A percentile compares a stretch with the other conserved stretches of the same genome.
Conservation (phyloP, 192 early-diverging fungal genomes). For the Dissophora globulifera region DNA sequence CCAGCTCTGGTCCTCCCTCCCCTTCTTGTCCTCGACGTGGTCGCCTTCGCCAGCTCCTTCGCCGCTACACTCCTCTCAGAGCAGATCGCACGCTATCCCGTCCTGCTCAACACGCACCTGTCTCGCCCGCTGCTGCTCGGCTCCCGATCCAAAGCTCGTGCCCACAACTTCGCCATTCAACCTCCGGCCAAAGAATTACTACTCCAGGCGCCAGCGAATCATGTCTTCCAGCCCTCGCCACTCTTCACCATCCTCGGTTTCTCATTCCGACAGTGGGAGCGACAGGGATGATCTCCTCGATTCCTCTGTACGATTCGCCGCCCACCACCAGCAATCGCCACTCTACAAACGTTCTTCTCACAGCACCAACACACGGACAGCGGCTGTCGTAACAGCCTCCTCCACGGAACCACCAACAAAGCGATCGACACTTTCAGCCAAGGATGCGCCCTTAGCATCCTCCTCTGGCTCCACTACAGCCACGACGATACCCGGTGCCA, state of each 20-base stretch:
- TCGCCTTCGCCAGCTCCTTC: background rate
- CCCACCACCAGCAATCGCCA: background rate
- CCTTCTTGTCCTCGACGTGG: constrained; percentile 24
- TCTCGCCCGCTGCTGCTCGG: constrained; percentile 19
- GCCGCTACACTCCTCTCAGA: background rate
- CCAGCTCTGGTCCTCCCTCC: constrained; percentile 23
- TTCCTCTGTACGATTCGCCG: background rate
- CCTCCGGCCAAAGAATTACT: constrained; percentile 53
- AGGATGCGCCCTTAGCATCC: background rate
- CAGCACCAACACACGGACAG: background rate
- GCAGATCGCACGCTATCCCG: constrained; percentile 9
- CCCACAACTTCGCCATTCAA: constrained; percentile 11
- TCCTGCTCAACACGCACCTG: constrained; percentile 19
- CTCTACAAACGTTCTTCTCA: background rate
- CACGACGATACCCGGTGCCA: constrained; percentile 8
- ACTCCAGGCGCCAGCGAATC: constrained; percentile 37
- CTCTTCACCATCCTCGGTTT: constrained; percentile 11
- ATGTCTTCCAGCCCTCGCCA: constrained; percentile 8
- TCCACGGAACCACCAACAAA: constrained; percentile 6
- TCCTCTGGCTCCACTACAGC: background rate
- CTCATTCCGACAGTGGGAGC: constrained; percentile 43
- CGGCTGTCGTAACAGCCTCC: constrained; percentile 8
- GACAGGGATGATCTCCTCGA: constrained; percentile 18
- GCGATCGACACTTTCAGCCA: background rate
- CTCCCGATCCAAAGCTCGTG: background rate